Conservation (phyloP, 345 rosid genomes). For the Euphorbia pulcherrima region DNA sequence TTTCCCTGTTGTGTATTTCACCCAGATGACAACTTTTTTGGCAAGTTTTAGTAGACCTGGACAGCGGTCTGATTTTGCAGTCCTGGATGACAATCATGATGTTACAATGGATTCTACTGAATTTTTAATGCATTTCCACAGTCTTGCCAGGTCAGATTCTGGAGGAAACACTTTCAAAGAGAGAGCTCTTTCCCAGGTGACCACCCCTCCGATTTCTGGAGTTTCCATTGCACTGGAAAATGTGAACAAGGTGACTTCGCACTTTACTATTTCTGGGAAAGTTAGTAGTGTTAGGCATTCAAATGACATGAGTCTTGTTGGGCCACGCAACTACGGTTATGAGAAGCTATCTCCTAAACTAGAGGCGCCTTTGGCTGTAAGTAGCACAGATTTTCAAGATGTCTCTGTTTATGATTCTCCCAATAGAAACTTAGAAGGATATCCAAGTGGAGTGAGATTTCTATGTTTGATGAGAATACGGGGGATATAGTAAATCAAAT, state of each 20-base stretch:
- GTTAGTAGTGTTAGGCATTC: constrained; percentile 65
- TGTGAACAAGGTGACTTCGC: constrained; percentile 40
- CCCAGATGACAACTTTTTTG: constrained; percentile 74
- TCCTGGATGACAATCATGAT: constrained; percentile 68
- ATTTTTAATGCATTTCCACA: constrained; percentile 87
- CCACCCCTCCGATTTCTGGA: constrained; percentile 43
- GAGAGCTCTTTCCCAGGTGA: constrained; percentile 44
- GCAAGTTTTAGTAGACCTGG: constrained; percentile 71
- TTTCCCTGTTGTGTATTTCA: constrained; percentile 18
- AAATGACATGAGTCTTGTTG: constrained; percentile 82
- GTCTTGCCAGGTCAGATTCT: constrained; percentile 66
- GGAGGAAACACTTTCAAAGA: constrained; percentile 57
- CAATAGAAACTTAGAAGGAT: constrained; percentile 14
- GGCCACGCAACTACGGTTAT: constrained; percentile 54
- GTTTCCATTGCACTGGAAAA: constrained; percentile 56
- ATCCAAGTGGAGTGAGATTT: constrained; percentile 20
- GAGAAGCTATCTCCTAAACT: constrained; percentile 63
- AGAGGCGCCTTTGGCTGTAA: constrained; percentile 65
- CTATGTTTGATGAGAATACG: constrained; percentile 18
- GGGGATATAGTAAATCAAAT: constrained; percentile 15
- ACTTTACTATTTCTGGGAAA: constrained; percentile 31
- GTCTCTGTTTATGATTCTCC: constrained; percentile 25
- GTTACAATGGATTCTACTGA: constrained; percentile 90
- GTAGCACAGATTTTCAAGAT: constrained; percentile 32
- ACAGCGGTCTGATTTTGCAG: constrained; percentile 56